A percentile compares a stretch with the other conserved stretches of the same genome.
Conservation (phyloP, 176 grass and related monocot genomes). For the Ensete glaucum region DNA sequence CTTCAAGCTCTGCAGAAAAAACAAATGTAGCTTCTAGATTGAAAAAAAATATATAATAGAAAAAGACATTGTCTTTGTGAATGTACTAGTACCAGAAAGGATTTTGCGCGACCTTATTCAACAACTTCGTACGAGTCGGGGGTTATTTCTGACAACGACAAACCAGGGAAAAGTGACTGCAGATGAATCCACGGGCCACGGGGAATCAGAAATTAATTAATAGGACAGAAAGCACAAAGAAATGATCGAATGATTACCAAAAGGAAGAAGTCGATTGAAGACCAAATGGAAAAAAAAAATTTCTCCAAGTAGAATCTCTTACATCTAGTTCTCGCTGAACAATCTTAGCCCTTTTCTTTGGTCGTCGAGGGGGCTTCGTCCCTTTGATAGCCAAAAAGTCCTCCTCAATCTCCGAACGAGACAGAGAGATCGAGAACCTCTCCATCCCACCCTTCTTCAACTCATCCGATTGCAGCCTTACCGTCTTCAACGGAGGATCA, state of each 20-base stretch:
- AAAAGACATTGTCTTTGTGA: not conserved
- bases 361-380: conserved; percentile 47
- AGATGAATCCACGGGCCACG: not conserved
- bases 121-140: conserved; percentile 47
- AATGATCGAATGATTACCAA: too few relatives aligned
- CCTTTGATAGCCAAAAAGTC: conserved; percentile 43
- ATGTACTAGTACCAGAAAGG: not conserved
- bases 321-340: conserved; percentile 57
- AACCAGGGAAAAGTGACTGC: conserved; percentile 50
- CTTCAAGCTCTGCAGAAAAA: not conserved
- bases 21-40: not conserved
- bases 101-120: conserved; percentile 21
- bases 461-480: not conserved
- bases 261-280: not conserved
- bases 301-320: not conserved
- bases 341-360: conserved; percentile 44
- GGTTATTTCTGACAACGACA: conserved; percentile 39
- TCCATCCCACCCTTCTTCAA: conserved; percentile 10
- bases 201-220: not conserved
- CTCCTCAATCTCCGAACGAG: conserved; percentile 46
- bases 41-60: not conserved
- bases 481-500: not conserved
- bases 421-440: conserved; percentile 35
- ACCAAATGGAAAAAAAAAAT: not conserved
- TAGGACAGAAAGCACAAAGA: too few relatives aligned